Evolutionary conservation across 176 grass and related monocot species (phyloP).

Genomic region (Phragmites australis): DNA sequence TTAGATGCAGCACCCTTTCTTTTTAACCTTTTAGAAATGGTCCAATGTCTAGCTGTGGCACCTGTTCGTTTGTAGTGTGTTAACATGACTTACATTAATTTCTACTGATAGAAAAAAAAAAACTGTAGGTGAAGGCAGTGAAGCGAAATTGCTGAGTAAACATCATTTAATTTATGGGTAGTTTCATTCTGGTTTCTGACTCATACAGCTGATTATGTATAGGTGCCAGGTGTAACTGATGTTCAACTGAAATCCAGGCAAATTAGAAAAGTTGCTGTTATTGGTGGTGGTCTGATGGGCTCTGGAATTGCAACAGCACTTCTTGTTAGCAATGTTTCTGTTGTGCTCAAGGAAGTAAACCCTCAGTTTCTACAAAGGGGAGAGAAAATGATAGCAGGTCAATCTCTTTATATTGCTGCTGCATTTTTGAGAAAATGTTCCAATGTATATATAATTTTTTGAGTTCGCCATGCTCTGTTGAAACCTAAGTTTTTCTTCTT

Average conservation of each 20-base stretch:
- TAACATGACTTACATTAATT: conserved; percentile 2
- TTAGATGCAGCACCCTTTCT: neutral
- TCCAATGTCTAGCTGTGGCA: neutral
- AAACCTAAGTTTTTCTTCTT: neutral
- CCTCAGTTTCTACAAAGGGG: conserved; percentile 84
- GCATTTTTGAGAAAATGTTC: conserved; percentile 6
- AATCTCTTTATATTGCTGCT: conserved; percentile 22
- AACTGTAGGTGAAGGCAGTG: neutral
- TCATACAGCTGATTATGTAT: conserved; percentile 35
- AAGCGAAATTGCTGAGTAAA: conserved; percentile 13
- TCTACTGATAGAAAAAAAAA: conserved; percentile 19
- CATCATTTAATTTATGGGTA: conserved; percentile 26
- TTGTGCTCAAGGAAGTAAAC: conserved; percentile 95
- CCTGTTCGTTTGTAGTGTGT: neutral
- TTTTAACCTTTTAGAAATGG: conserved; percentile 14
- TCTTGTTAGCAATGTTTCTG: conserved; percentile 78
- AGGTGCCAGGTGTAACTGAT: conserved; percentile 96
- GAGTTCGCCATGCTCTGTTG: neutral
- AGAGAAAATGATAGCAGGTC: conserved; percentile 86
- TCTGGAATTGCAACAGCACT: conserved; percentile 98
- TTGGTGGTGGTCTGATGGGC: conserved; percentile 98
- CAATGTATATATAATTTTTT: neutral
- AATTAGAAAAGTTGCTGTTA: conserved; percentile 89
- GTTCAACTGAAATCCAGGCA: conserved; percentile 84
- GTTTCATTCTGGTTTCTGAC: conserved; percentile 23